Percentiles rank a stretch among this genome's conserved stretches.
Evolutionary conservation across 2,329 filamentous ascomycete genomes (phyloP).

Genomic region (Nemania bipapillata): DNA sequence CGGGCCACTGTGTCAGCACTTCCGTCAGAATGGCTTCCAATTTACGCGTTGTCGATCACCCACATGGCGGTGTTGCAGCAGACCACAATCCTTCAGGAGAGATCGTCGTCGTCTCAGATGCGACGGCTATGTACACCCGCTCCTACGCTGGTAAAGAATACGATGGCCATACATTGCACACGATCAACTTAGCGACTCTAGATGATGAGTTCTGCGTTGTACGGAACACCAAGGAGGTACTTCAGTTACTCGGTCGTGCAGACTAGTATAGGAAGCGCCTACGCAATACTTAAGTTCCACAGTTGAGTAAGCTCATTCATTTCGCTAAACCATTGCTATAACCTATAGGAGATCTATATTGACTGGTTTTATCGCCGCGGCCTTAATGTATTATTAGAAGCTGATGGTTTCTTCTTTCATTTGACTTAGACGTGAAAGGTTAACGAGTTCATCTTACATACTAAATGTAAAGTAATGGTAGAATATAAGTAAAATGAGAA

Average conservation of each 20-base stretch:
- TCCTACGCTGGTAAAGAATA: constrained; percentile 46
- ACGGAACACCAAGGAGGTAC: constrained; percentile 52
- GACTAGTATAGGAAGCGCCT: not conserved
- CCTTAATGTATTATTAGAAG: too few species aligned
- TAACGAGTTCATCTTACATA: too few species aligned
- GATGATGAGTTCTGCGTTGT: constrained; percentile 59
- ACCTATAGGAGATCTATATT: too few species aligned
- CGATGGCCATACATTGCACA: constrained; percentile 60
- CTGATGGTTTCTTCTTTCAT: too few species aligned
- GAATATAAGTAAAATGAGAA: too few species aligned
- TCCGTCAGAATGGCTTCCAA: constrained; percentile 61
- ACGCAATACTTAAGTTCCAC: too few species aligned
- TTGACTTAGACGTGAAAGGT: too few species aligned
- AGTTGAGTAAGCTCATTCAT: too few species aligned
- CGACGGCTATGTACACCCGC: constrained; percentile 59
- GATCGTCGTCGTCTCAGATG: constrained; percentile 59
- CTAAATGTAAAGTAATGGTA: too few species aligned
- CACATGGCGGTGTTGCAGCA: constrained; percentile 19
- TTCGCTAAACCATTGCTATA: too few species aligned
- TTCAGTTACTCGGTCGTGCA: constrained; percentile 15
- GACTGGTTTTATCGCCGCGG: too few species aligned
- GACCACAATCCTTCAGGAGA: constrained; percentile 46
- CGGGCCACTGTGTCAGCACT: constrained; percentile 63
- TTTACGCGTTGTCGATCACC: constrained; percentile 55
- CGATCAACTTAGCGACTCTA: constrained; percentile 58